A percentile compares a stretch with the other conserved stretches of the same genome.
Evolutionary conservation across 768 basidiomycete species (phyloP).

Genomic region (Pisolithus albus): DNA sequence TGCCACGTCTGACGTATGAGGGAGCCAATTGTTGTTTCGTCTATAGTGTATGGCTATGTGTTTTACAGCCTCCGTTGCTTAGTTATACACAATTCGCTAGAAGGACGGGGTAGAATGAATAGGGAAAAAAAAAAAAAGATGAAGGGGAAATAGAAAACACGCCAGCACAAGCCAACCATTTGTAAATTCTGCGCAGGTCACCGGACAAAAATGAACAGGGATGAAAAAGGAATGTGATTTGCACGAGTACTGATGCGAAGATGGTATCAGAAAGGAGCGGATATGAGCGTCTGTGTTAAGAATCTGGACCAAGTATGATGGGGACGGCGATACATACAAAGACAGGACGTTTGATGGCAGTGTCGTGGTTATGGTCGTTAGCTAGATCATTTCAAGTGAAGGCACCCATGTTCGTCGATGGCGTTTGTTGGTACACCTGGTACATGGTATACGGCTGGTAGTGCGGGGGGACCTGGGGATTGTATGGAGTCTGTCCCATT

Average conservation of each 20-base stretch:
- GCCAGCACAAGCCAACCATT: constrained; percentile 26
- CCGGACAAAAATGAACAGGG: constrained; percentile 9
- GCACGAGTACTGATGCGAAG: constrained; percentile 9
- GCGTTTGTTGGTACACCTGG: constrained; percentile 73
- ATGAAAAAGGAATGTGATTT: constrained; percentile 15
- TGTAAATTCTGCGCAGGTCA: constrained; percentile 16
- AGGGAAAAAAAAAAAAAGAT: constrained; percentile 19
- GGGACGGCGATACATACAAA: constrained; percentile 26
- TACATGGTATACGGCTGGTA: constrained; percentile 78
- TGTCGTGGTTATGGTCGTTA: constrained; percentile 38
- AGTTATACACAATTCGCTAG: constrained; percentile 32
- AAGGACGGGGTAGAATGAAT: constrained; percentile 24
- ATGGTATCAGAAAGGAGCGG: constrained; percentile 28
- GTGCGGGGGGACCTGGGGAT: constrained; percentile 53
- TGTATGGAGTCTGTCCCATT: constrained; percentile 63
- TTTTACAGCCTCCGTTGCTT: constrained; percentile 35
- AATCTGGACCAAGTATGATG: constrained; percentile 19
- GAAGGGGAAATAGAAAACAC: constrained; percentile 21
- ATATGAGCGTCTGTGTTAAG: constrained; percentile 16
- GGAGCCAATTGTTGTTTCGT: constrained; percentile 24
- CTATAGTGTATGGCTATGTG: constrained; percentile 22
- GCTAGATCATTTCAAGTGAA: constrained; percentile 48
- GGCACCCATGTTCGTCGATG: constrained; percentile 66
- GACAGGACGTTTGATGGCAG: constrained; percentile 28
- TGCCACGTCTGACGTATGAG: neutral